A percentile compares a stretch with the other conserved stretches of the same genome.
Conservation (phyloP, 148 eudicot species). For the Spergularia marina region DNA sequence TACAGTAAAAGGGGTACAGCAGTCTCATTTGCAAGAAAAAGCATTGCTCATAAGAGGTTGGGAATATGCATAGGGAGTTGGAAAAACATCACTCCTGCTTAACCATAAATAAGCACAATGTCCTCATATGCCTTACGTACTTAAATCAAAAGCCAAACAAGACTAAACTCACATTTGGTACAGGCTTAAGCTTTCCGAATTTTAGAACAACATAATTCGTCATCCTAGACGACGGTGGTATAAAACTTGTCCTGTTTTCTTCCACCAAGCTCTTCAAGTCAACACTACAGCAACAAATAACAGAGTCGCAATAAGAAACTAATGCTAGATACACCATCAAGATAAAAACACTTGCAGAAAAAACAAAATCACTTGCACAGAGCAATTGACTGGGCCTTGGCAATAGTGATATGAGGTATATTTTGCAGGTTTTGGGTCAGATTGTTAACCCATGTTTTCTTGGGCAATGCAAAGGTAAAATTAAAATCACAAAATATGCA, state of each 20-base stretch:
- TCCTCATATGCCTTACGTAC: not conserved
- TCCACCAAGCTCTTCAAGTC: slow-evolving; percentile 86
- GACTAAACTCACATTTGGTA: slow-evolving; percentile 50
- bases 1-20: not conserved
- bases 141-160: not conserved
- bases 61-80: not conserved
- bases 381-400: not conserved
- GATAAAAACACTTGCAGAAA: not conserved
- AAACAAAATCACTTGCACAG: not conserved
- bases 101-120: not conserved
- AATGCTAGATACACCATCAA: not conserved
- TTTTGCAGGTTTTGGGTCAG: not conserved
- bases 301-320: not conserved
- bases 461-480: too few species aligned
- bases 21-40: not conserved
- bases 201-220: slow-evolving; percentile 80
- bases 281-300: slow-evolving; percentile 47
- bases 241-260: slow-evolving; percentile 58
- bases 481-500: too few species aligned
- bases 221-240: slow-evolving; percentile 84
- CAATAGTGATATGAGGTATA: not conserved
- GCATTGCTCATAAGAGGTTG: not conserved
- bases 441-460: not conserved
- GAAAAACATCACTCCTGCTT: not conserved
- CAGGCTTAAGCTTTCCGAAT: slow-evolving; percentile 58